phyloP scores from a whole-genome alignment of 2,329 filamentous ascomycete species.

The Trichoderma atroviride region DNA sequence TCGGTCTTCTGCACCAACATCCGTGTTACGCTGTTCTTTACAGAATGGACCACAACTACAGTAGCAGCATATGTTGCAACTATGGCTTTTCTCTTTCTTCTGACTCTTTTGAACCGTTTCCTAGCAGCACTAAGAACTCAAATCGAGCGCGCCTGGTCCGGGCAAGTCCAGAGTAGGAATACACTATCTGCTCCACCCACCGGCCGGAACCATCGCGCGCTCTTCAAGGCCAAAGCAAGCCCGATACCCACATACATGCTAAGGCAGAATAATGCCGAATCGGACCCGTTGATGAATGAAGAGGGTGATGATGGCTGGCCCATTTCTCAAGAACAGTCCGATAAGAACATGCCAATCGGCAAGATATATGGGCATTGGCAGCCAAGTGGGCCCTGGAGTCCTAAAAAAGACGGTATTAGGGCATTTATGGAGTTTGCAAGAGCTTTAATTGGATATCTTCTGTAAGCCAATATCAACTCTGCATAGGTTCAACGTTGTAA shows the following conservation, averaged over 20 bases:
- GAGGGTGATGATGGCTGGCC: background rate
- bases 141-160: too few species aligned
- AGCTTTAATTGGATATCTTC: background rate
- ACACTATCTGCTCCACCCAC: too few species aligned
- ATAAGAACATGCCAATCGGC: conserved; percentile 32
- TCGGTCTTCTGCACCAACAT: too few species aligned
- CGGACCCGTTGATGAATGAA: background rate
- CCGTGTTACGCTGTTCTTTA: too few species aligned
- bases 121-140: too few species aligned
- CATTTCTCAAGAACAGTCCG: background rate
- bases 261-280: background rate
- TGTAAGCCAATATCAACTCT: background rate
- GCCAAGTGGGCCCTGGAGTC: background rate
- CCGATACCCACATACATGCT: background rate
- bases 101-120: too few species aligned
- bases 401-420: background rate
- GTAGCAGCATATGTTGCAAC: too few species aligned
- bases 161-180: background rate
- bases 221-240: background rate
- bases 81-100: too few species aligned
- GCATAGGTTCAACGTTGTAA: conserved; percentile 29
- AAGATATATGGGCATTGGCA: conserved; percentile 34
- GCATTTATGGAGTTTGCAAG: background rate
- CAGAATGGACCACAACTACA: too few species aligned
- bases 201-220: too few species aligned